Evolutionary conservation across 2,329 filamentous ascomycete species (phyloP).

Genomic region (Monascus ruber): DNA sequence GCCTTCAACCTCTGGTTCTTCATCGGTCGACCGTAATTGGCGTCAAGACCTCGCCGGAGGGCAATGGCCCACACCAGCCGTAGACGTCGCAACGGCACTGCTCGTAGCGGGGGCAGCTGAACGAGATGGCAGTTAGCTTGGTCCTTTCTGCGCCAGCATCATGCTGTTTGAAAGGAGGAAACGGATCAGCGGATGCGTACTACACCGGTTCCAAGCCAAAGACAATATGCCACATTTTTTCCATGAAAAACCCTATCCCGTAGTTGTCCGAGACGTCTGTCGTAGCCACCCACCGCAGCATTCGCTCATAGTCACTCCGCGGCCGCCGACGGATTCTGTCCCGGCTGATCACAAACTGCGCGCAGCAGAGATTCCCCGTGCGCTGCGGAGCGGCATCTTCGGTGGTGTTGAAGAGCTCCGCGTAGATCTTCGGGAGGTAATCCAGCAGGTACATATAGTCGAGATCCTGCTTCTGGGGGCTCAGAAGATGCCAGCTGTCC

Average conservation of each 20-base stretch:
- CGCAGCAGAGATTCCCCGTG: conserved; percentile 23
- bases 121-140: background rate
- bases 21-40: no score
- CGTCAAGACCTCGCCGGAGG: conserved; percentile 11
- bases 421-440: conserved; percentile 15
- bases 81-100: conserved; percentile 20
- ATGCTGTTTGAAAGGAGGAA: background rate
- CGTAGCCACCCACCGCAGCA: conserved; percentile 20
- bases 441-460: conserved; percentile 14
- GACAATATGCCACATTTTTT: conserved; percentile 24
- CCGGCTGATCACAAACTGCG: conserved; percentile 23
- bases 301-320: conserved; percentile 19
- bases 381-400: conserved; percentile 13
- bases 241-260: conserved; percentile 19
- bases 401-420: conserved; percentile 14
- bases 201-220: conserved; percentile 18
- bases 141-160: background rate
- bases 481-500: conserved; percentile 22
- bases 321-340: conserved; percentile 18
- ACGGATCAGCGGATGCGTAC: conserved; percentile 6
- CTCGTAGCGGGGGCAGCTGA: conserved; percentile 17
- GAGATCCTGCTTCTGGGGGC: conserved; percentile 11
- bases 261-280: conserved; percentile 19
- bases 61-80: conserved; percentile 19
- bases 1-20: no score